Evolutionary conservation across 768 basidiomycete species (phyloP).

Genomic region (Termitomyces sp.): DNA sequence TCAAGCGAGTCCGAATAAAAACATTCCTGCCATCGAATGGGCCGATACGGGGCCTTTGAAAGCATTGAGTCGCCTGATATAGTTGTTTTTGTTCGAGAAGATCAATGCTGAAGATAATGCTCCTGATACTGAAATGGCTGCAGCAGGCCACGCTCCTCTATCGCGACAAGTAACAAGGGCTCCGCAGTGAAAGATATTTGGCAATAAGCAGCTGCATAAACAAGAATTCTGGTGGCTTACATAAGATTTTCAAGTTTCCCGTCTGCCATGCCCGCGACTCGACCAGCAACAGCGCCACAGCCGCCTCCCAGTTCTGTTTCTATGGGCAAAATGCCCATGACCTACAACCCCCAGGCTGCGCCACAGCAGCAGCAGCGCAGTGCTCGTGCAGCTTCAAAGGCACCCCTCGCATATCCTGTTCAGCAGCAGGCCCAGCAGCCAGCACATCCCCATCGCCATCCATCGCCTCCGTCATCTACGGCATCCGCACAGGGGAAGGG

Average conservation of each 20-base stretch:
- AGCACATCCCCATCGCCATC: constrained; percentile 30
- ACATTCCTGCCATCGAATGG: not conserved
- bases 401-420: constrained; percentile 31
- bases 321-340: constrained; percentile 91
- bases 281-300: constrained; percentile 23
- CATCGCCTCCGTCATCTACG: constrained; percentile 43
- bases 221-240: constrained; percentile 15
- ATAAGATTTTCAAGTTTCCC: constrained; percentile 22
- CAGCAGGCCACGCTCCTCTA: not conserved
- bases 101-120: not conserved
- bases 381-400: constrained; percentile 44
- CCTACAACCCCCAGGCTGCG: constrained; percentile 43
- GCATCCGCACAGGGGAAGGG: constrained; percentile 23
- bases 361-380: constrained; percentile 35
- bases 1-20: not conserved
- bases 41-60: not conserved
- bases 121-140: too few species aligned
- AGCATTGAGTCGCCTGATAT: not conserved
- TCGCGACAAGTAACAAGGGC: not conserved
- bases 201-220: constrained; percentile 10
- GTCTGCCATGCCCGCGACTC: constrained; percentile 20
- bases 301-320: constrained; percentile 71
- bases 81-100: not conserved
- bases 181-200: constrained; percentile 11
- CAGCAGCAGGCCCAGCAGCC: constrained; percentile 31